Evolutionary conservation across 352 stramenopile species (phyloP).

Genomic region (Phytophthora chlamydospora): DNA sequence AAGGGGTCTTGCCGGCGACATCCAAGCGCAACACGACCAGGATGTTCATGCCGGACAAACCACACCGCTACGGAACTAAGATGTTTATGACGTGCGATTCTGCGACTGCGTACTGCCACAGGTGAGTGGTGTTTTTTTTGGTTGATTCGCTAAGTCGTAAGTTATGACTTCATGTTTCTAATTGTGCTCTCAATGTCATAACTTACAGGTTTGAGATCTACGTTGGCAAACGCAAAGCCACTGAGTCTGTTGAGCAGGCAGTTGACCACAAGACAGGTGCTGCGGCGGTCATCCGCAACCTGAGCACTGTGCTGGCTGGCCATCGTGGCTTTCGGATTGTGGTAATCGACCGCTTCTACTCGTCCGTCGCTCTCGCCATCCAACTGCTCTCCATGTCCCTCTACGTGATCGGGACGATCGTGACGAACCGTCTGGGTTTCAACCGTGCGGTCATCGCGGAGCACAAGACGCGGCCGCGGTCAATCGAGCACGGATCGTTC

Average conservation of each 20-base stretch:
- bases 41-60: conserved; percentile 40
- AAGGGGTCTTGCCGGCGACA: background rate
- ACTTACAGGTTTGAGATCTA: conserved; percentile 20
- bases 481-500: conserved; percentile 20
- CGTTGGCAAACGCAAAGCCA: background rate
- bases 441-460: conserved; percentile 9
- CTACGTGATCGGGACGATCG: conserved; percentile 36
- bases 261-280: conserved; percentile 13
- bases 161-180: background rate
- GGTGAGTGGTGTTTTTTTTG: background rate
- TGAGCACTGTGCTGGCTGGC: conserved; percentile 16
- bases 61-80: conserved; percentile 24
- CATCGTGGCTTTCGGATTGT: conserved; percentile 10
- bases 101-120: background rate
- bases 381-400: conserved; percentile 35
- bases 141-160: conserved; percentile 15
- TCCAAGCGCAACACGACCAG: conserved; percentile 1
- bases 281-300: conserved; percentile 11
- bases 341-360: conserved; percentile 34
- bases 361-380: conserved; percentile 14
- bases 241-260: background rate
- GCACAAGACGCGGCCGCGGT: conserved; percentile 9
- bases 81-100: conserved; percentile 27
- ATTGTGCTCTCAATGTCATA: conserved; percentile 12
- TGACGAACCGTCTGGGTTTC: conserved; percentile 19